These are phyloP conservation scores for Haplographium delicatum DNA, from an alignment of 495 filamentous ascomycete genomes.

Conservation along the genomic window DNA sequence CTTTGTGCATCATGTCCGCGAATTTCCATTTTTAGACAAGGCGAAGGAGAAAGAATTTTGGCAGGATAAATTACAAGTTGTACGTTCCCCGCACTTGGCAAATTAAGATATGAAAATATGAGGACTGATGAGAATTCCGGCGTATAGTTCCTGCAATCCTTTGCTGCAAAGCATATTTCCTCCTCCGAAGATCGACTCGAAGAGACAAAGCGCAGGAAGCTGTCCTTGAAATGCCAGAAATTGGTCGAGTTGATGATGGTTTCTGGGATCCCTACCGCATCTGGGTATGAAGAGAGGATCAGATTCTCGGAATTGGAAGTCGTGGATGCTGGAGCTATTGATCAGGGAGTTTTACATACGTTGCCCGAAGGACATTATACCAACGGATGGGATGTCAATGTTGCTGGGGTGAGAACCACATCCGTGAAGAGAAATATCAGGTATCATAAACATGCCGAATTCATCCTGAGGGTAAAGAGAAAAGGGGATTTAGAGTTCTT, in stretches of 20 bases:
- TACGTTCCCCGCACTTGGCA: constrained; percentile 41
- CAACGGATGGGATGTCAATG: constrained; percentile 96
- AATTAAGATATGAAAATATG: neutral
- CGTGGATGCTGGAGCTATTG: constrained; percentile 86
- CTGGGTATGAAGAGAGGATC: constrained; percentile 94
- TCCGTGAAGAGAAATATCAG: constrained; percentile 80
- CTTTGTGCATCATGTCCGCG: constrained; percentile 95
- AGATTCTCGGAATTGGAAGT: constrained; percentile 95
- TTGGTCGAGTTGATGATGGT: constrained; percentile 99
- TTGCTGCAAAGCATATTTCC: constrained; percentile 96
- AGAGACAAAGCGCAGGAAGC: constrained; percentile 89
- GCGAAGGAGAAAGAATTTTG: constrained; percentile 98
- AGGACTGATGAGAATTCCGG: neutral
- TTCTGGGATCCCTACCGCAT: constrained; percentile 89
- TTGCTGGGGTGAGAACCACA: constrained; percentile 80
- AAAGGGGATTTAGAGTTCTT: constrained; percentile 65
- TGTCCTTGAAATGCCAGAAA: constrained; percentile 90
- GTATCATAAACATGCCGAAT: constrained; percentile 92
- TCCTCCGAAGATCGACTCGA: constrained; percentile 94
- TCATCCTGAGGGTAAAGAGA: constrained; percentile 76
- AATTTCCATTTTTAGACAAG: constrained; percentile 95
- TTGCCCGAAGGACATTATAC: constrained; percentile 85
- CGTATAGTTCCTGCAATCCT: constrained; percentile 85
- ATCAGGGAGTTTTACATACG: constrained; percentile 77
- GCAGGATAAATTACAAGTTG: constrained; percentile 96